Percentiles rank a stretch among this genome's conserved stretches.
These are phyloP conservation scores for Lentinus tigrinus DNA, from an alignment of 768 basidiomycete species.

Conservation along the genomic window DNA sequence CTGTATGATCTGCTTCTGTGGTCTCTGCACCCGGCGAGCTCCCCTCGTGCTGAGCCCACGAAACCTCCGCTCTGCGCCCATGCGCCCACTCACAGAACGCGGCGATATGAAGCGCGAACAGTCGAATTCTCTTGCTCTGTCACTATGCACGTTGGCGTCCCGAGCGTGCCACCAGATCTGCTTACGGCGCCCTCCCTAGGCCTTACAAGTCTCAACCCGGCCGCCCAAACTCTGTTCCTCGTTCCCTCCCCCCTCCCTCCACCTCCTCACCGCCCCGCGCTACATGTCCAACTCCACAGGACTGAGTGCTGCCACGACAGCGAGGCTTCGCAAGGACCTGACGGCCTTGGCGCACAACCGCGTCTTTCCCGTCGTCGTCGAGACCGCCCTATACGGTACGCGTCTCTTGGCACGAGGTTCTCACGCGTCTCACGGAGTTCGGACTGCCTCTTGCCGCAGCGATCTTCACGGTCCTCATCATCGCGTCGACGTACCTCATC, in stretches of 20 bases:
- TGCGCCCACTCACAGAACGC: too few relatives aligned
- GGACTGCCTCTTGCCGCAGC: background rate
- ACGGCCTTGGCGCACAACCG: background rate
- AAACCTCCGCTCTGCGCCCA: too few relatives aligned
- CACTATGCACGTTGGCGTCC: too few relatives aligned
- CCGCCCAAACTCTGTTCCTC: background rate
- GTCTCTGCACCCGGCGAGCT: too few relatives aligned
- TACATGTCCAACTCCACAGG: background rate
- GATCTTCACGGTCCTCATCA: background rate
- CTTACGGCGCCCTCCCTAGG: too few relatives aligned
- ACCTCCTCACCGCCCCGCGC: background rate
- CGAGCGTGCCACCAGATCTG: too few relatives aligned
- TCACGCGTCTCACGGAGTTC: background rate
- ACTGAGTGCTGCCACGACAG: background rate
- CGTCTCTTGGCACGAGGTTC: background rate
- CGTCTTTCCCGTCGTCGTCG: background rate
- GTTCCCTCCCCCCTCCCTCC: background rate
- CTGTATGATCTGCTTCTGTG: too few relatives aligned
- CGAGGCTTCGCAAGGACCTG: background rate
- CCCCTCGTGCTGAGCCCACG: too few relatives aligned
- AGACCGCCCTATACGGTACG: slow-evolving; percentile 1
- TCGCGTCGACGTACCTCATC: background rate
- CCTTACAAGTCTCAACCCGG: background rate
- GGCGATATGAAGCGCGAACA: too few relatives aligned
- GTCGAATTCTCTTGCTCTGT: too few relatives aligned